These are phyloP conservation scores for Chlorella sorokiniana DNA, from an alignment of 139 green algal genomes.

Conservation along the genomic window DNA sequence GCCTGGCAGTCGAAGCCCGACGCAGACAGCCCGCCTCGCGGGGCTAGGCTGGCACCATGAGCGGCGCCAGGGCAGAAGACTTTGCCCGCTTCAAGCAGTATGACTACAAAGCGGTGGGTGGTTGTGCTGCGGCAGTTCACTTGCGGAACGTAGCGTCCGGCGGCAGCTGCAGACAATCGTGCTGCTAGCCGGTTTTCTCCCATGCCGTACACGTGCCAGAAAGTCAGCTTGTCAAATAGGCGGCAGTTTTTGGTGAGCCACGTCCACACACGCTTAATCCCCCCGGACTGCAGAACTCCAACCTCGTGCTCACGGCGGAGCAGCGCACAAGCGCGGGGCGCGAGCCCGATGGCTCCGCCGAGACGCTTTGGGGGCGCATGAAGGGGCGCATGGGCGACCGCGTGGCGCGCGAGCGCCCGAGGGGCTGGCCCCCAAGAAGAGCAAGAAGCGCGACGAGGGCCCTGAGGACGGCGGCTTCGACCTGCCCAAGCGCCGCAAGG, in stretches of 20 bases:
- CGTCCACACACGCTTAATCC: not conserved
- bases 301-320: conserved; percentile 93
- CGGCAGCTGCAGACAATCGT: no score
- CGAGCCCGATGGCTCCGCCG: conserved; percentile 91
- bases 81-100: conserved; percentile 93
- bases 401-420: conserved; percentile 68
- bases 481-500: conserved; percentile 53
- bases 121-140: no score
- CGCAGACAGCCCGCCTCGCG: not conserved
- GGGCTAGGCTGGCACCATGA: not conserved
- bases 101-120: conserved; percentile 91
- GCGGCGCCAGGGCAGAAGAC: conserved; percentile 63
- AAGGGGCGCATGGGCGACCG: conserved; percentile 91
- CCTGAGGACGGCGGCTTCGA: conserved; percentile 32
- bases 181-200: no score
- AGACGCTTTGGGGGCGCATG: conserved; percentile 84
- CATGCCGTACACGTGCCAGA: no score
- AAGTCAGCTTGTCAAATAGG: no score
- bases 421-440: conserved; percentile 68
- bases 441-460: conserved; percentile 55
- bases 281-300: conserved; percentile 84
- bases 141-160: no score
- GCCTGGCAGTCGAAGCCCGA: not conserved
- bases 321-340: conserved; percentile 74
- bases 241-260: no score